A percentile compares a stretch with the other conserved stretches of the same genome.
phyloP scores from a whole-genome alignment of 1,284 basidiomycete genomes.

The Phaffia rhodozyma region DNA sequence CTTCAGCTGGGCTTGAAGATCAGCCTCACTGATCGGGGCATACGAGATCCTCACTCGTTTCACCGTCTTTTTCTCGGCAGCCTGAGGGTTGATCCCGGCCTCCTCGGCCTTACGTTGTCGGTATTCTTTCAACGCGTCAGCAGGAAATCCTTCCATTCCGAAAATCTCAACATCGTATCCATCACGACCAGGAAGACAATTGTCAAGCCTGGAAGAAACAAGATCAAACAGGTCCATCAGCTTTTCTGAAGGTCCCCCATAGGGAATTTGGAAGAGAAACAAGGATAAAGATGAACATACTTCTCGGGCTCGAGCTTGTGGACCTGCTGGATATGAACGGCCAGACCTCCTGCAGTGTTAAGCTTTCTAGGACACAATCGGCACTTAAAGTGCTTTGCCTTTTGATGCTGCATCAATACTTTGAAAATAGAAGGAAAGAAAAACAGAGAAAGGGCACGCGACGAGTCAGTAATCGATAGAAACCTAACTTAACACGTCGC shows the following conservation, averaged over 20 bases:
- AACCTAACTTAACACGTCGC: not conserved
- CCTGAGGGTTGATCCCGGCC: constrained; percentile 64
- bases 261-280: not conserved
- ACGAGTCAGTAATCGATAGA: not conserved
- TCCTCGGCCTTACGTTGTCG: constrained; percentile 87
- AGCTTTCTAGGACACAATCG: constrained; percentile 86
- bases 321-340: constrained; percentile 97
- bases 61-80: constrained; percentile 43
- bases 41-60: constrained; percentile 80
- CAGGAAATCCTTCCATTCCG: constrained; percentile 97
- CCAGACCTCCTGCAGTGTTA: constrained; percentile 93
- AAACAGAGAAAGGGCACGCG: constrained; percentile 13
- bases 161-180: constrained; percentile 99
- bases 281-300: constrained; percentile 40
- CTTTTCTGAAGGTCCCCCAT: not conserved
- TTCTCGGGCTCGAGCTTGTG: constrained; percentile 96
- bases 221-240: constrained; percentile 19
- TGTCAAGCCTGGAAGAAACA: constrained; percentile 60
- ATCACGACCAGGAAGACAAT: constrained; percentile 88
- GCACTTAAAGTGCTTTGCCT: constrained; percentile 98
- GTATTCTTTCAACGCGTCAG: constrained; percentile 87
- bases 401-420: constrained; percentile 98
- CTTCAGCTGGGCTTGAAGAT: constrained; percentile 70
- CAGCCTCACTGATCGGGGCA: constrained; percentile 63
- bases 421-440: constrained; percentile 5